Percentiles rank a stretch among this genome's conserved stretches.
Conservation (phyloP, 805 yeast species). For the Wickerhamiella australiensis region DNA sequence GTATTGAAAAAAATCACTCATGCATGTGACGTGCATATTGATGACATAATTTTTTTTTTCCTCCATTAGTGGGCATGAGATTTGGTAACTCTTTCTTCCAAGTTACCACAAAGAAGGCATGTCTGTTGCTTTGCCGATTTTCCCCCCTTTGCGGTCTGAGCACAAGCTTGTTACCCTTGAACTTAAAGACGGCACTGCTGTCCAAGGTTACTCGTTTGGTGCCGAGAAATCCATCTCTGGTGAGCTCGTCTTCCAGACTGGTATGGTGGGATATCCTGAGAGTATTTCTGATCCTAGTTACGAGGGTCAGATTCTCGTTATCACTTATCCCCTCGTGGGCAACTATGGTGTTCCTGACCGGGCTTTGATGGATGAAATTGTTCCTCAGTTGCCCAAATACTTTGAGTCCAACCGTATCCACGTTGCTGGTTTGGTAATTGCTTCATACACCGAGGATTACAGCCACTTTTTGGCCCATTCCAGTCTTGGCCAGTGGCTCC, state of each 20-base stretch:
- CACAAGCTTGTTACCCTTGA: conserved; percentile 79
- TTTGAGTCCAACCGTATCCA: conserved; percentile 90
- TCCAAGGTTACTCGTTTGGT: conserved; percentile 96
- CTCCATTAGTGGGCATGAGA: not conserved
- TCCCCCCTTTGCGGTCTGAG: conserved; percentile 78
- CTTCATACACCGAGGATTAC: conserved; percentile 92
- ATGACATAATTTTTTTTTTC: conserved; percentile 9
- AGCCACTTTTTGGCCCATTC: conserved; percentile 90
- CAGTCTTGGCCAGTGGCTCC: conserved; percentile 86
- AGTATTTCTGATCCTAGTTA: conserved; percentile 96
- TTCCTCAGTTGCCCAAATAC: conserved; percentile 70
- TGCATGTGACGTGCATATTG: not conserved
- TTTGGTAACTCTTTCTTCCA: conserved; percentile 4
- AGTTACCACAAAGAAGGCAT: conserved; percentile 8
- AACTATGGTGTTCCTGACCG: conserved; percentile 98
- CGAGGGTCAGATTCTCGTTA: conserved; percentile 91
- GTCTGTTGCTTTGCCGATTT: conserved; percentile 54
- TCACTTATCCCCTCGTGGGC: conserved; percentile 94
- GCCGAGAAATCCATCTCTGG: conserved; percentile 83
- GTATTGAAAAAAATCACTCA: not conserved
- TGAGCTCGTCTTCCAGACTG: conserved; percentile 97
- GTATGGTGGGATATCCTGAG: conserved; percentile 99
- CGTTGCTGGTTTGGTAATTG: conserved; percentile 91
- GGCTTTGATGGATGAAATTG: conserved; percentile 56
- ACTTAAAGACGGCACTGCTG: conserved; percentile 69